Conservation (phyloP, 495 filamentous ascomycete genomes). For the Penicillium tannophilum region DNA sequence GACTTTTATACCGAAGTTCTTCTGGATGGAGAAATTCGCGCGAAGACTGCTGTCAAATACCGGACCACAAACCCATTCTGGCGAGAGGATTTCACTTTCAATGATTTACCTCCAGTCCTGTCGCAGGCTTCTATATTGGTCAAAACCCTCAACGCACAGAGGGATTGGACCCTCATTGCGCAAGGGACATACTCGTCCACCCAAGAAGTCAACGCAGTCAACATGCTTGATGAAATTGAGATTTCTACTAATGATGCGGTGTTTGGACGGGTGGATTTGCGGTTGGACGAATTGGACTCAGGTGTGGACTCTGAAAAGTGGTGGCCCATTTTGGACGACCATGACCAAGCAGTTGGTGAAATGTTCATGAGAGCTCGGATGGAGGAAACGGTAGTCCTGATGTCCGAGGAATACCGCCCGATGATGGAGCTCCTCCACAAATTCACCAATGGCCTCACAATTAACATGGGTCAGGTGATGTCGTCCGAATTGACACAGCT, state of each 20-base stretch:
- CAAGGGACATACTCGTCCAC: conserved; percentile 48
- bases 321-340: conserved; percentile 79
- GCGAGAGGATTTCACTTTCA: conserved; percentile 89
- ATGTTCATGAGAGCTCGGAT: conserved; percentile 82
- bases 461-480: conserved; percentile 78
- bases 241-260: conserved; percentile 58
- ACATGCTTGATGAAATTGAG: conserved; percentile 53
- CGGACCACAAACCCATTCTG: conserved; percentile 89
- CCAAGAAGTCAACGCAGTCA: conserved; percentile 45
- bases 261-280: conserved; percentile 78
- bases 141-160: conserved; percentile 63
- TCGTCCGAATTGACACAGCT: conserved; percentile 75
- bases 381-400: conserved; percentile 86
- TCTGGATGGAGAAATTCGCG: conserved; percentile 84
- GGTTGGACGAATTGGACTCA: conserved; percentile 77
- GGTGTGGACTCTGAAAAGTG: conserved; percentile 85
- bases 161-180: conserved; percentile 55
- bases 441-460: conserved; percentile 80
- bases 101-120: conserved; percentile 77
- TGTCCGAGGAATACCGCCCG: conserved; percentile 80
- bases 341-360: conserved; percentile 75
- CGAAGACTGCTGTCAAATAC: conserved; percentile 78
- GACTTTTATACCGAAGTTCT: conserved; percentile 89
- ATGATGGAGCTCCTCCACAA: conserved; percentile 83
- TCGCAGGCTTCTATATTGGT: conserved; percentile 81